phyloP scores from a whole-genome alignment of 2,329 filamentous ascomycete genomes.

The Epichloe brachyelytri region DNA sequence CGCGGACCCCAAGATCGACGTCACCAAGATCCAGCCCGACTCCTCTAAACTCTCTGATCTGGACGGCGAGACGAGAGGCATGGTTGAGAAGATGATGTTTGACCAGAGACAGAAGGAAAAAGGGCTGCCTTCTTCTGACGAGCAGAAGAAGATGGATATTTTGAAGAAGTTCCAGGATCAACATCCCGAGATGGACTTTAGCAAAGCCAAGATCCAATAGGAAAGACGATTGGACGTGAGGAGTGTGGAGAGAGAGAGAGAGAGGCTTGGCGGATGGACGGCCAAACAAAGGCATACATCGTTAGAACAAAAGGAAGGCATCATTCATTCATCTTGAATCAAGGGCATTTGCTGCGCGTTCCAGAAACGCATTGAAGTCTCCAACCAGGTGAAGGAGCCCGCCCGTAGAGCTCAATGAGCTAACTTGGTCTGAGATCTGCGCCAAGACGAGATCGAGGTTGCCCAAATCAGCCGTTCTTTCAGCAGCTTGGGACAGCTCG shows the following conservation, averaged over 20 bases:
- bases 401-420: conserved; percentile 33
- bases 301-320: background rate
- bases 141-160: conserved; percentile 89
- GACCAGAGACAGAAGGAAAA: conserved; percentile 94
- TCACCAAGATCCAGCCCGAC: conserved; percentile 88
- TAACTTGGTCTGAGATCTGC: conserved; percentile 40
- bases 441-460: conserved; percentile 46
- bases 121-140: conserved; percentile 76
- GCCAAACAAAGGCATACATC: background rate
- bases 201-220: conserved; percentile 53
- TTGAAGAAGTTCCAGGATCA: conserved; percentile 84
- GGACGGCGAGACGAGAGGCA: conserved; percentile 84
- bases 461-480: conserved; percentile 36
- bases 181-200: conserved; percentile 61
- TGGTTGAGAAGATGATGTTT: conserved; percentile 99
- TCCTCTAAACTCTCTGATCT: conserved; percentile 83
- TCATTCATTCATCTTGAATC: conserved; percentile 27
- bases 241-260: background rate
- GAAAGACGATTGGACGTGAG: conserved; percentile 9
- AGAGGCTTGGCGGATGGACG: background rate
- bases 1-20: conserved; percentile 79
- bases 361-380: conserved; percentile 51
- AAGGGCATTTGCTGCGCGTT: conserved; percentile 43
- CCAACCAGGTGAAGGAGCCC: conserved; percentile 43
- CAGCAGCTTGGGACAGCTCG: conserved; percentile 30